A percentile compares a stretch with the other conserved stretches of the same genome.
These are phyloP conservation scores for Monoraphidium neglectum DNA, from an alignment of 139 green algal species.

Conservation along the genomic window DNA sequence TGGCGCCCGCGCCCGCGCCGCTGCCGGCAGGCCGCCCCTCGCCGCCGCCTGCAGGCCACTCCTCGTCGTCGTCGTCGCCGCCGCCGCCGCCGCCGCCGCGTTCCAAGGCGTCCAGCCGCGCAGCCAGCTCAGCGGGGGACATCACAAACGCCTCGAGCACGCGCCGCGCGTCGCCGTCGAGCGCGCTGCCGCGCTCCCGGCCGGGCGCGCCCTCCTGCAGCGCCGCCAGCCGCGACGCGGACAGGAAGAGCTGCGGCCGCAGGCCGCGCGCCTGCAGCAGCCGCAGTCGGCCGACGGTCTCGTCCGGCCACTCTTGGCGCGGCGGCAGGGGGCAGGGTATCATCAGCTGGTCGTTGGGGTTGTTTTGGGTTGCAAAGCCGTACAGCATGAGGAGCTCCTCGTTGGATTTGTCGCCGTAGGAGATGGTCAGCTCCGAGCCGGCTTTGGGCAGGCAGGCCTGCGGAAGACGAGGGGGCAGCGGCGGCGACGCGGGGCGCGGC, in stretches of 20 bases:
- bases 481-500: too few species aligned
- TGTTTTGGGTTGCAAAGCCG: slow-evolving; percentile 69
- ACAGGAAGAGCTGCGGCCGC: neutral
- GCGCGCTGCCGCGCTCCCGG: neutral
- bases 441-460: slow-evolving; percentile 6
- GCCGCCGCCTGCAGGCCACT: neutral
- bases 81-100: slow-evolving; percentile 13
- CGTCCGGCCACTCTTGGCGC: slow-evolving; percentile 50
- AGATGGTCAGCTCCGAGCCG: slow-evolving; percentile 65
- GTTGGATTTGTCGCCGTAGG: slow-evolving; percentile 67
- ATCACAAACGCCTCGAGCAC: slow-evolving; percentile 71
- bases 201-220: neutral
- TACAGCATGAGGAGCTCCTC: slow-evolving; percentile 88
- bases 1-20: neutral
- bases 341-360: slow-evolving; percentile 76
- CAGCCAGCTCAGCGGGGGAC: slow-evolving; percentile 50
- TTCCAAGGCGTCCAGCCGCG: slow-evolving; percentile 28
- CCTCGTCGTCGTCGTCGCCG: too few species aligned
- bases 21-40: neutral
- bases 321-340: slow-evolving; percentile 63
- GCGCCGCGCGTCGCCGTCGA: slow-evolving; percentile 22
- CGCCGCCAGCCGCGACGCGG: neutral
- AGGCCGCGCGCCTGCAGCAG: slow-evolving; percentile 45
- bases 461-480: neutral
- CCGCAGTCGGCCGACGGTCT: slow-evolving; percentile 40